Evolutionary conservation across 176 grass and related monocot genomes (phyloP), one percentile per base, ranked within the genome.

Genomic region (Lolium rigidum): DNA sequence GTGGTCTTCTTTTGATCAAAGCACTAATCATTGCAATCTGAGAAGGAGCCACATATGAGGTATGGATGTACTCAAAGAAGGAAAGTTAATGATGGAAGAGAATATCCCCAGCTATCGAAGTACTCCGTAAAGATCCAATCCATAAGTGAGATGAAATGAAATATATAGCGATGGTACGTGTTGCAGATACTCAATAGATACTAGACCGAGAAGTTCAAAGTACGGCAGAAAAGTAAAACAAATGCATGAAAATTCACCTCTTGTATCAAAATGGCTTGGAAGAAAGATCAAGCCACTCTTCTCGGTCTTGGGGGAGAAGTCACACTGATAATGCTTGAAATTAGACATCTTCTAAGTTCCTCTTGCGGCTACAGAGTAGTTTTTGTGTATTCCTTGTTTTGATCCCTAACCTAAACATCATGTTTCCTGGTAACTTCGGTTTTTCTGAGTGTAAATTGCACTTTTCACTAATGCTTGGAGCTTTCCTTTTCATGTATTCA

Each of bases 401-500:
- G 59, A 95, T 94, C 46, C 92, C 96, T 62, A 89, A 55, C 77
- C 82, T 92, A 82, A 95, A 98, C 56, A 90, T 80, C 18, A 72
- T 89, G 89, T 85, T 94, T 87, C 65, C 93, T n/a, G 84, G 71
- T 66, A 80, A 61, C 51, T 88, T 94, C 72, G 24, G 20, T 57
- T 86, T 92, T 62, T n/a, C 51, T 81, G 83, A 79, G 35, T 63
- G 51, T 22, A 87, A 85, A 84, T 38, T 83, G 38, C 47, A 58
- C 46, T 79, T 80, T 46, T 66, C 76, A 57, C 74, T 24, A 77
- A 88, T 14, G 64, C 39, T 70, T 47, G 37, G 78, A 85, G 78
- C 79, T 95, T 87, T 94, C 72, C 93, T 95, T 85, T 89, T 90
- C 88, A 95, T 92, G 54, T 95, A 95, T 90, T 90, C 68, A 86